Percentiles rank a stretch among this genome's conserved stretches.
phyloP scores from a whole-genome alignment of 1,284 basidiomycete species.

The Farysia itapuensis region DNA sequence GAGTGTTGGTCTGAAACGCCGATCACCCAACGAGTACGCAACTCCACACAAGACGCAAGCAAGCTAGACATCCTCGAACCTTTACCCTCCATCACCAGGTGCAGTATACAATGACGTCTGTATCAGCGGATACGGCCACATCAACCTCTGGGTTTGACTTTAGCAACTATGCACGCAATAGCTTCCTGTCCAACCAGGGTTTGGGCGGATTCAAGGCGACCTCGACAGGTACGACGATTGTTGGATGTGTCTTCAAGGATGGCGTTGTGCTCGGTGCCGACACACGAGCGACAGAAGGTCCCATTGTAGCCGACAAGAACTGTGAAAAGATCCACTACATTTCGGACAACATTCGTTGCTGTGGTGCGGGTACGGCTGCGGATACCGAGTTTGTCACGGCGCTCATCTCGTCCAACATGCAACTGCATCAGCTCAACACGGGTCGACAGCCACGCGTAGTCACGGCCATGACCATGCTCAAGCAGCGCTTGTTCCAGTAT shows the following conservation, averaged over 20 bases:
- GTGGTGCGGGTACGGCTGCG: conserved; percentile 96
- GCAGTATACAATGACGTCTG: too few species aligned
- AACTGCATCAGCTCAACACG: conserved; percentile 57
- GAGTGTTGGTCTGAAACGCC: conserved; percentile 8
- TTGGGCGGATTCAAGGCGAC: conserved; percentile 62
- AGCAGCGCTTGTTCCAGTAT: conserved; percentile 82
- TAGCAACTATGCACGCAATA: conserved; percentile 74
- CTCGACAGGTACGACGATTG: conserved; percentile 88
- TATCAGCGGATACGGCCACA: too few species aligned
- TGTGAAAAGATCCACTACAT: conserved; percentile 99
- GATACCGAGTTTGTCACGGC: conserved; percentile 83
- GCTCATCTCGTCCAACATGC: conserved; percentile 57
- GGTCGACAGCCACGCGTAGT: conserved; percentile 71
- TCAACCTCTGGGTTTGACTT: conserved; percentile 70
- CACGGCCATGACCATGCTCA: conserved; percentile 97
- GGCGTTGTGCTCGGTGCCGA: conserved; percentile 95
- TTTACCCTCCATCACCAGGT: background rate
- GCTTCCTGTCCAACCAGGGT: conserved; percentile 72
- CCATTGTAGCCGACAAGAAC: conserved; percentile 98
- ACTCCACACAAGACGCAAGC: too few species aligned
- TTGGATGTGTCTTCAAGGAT: conserved; percentile 85
- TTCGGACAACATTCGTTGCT: conserved; percentile 76
- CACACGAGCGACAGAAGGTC: conserved; percentile 89
- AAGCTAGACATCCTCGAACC: too few species aligned
- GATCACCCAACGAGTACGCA: too few species aligned